Evolutionary conservation across 257 asterid species (phyloP), one percentile per base, ranked within the genome.

Genomic region (Solanum paucissectum): DNA sequence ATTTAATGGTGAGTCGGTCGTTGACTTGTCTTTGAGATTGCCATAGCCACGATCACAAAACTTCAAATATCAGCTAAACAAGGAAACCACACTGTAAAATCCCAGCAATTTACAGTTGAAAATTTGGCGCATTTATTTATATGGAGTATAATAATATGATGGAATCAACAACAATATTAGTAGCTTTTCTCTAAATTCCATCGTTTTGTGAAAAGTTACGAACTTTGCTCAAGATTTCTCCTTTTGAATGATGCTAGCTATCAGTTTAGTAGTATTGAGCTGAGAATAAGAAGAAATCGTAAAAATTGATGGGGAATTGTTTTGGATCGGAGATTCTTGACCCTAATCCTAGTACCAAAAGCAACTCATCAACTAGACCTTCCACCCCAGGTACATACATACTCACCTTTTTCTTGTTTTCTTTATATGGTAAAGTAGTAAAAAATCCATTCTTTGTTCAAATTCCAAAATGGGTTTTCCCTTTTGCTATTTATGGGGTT

Each of bases 271-370:
- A 27, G 88, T 73, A 27, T 46, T 21, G 64, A 85, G 71, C 60
- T 21, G 87, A 33, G 52, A n/a, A 74, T 82, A 84, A 87, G 86
- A 49, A 82, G 71, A 83, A 40, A 72, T 37, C 44, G 27, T 0
- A 77, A n/a, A n/a, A 25, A 13, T 44, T 25, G 66, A 96, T 96
- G 99, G 98, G 99, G 85, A 96, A 96, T 92, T 96, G 99, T 91
- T 92, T 93, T 86, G 98, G 99, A 91, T 94, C 93, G 38, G 89
- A 76, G 86, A 84, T 89, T 87, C 89, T 90, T 62, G 90, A 69
- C 42, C 92, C 91, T 40, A 86, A 90, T 23, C 92, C 90, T 69
- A 89, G 91, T 90, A 87, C 89, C 72, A 68, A 62, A 10, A 87
- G 85, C 87, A 29, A 68, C 85, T 82, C 88, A 37, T 88, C 88